Evolutionary conservation across 2,329 filamentous ascomycete species (phyloP).

Genomic region (Ophiostoma himal-ulmi): DNA sequence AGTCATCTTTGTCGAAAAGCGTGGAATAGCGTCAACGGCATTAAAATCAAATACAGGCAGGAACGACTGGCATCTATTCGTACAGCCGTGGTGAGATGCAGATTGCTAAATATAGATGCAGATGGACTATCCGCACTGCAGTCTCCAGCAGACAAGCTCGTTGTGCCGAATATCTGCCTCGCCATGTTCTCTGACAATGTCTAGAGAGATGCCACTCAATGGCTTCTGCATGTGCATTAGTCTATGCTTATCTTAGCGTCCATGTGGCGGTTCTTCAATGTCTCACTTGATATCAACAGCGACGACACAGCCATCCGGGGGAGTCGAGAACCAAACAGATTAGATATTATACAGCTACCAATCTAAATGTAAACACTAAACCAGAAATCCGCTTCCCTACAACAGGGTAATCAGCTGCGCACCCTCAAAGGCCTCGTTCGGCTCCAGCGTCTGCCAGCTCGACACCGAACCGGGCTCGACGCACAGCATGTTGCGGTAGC

Average conservation of each 20-base stretch:
- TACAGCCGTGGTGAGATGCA: neutral
- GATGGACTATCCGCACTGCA: neutral
- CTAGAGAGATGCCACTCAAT: too few relatives aligned
- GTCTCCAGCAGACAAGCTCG: neutral
- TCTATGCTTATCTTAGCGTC: neutral
- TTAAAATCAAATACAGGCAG: neutral
- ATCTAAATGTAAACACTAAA: neutral
- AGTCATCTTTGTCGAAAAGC: neutral
- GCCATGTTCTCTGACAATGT: neutral
- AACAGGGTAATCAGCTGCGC: conserved; percentile 49
- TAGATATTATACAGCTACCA: neutral
- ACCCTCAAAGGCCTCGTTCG: conserved; percentile 62
- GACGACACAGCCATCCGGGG: neutral
- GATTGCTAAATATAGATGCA: neutral
- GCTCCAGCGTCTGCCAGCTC: conserved; percentile 78
- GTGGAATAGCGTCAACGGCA: too few relatives aligned
- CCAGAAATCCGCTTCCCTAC: conserved; percentile 28
- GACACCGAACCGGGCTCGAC: conserved; percentile 83
- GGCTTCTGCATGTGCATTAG: neutral
- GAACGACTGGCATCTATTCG: neutral
- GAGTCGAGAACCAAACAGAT: neutral
- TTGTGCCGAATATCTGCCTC: neutral
- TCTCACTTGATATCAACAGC: neutral
- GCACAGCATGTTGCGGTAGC: conserved; percentile 89
- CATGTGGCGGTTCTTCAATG: neutral